phyloP scores from a whole-genome alignment of 768 basidiomycete genomes.

The Serendipita sp. region DNA sequence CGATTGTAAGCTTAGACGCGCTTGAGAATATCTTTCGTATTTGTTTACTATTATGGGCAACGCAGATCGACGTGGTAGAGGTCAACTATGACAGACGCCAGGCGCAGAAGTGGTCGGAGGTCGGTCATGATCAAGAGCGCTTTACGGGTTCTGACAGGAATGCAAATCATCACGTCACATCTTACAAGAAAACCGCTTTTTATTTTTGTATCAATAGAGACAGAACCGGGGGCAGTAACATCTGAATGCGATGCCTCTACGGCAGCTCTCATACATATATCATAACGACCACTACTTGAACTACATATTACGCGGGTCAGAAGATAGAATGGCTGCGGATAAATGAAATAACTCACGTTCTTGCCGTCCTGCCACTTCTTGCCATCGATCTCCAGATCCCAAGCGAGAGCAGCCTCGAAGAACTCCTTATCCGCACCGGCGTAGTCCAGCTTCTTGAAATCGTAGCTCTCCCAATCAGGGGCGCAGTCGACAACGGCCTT shows the following conservation, averaged over 20 bases:
- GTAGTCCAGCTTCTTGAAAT: slow-evolving; percentile 55
- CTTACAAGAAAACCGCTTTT: too few species aligned
- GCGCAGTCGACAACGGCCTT: slow-evolving; percentile 59
- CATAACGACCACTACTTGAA: neutral
- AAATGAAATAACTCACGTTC: slow-evolving; percentile 43
- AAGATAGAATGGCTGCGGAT: neutral
- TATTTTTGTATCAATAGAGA: too few species aligned
- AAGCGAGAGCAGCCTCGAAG: slow-evolving; percentile 85
- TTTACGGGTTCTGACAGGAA: too few species aligned
- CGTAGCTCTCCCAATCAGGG: slow-evolving; percentile 86
- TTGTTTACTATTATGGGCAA: neutral
- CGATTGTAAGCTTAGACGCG: neutral
- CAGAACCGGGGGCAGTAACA: too few species aligned
- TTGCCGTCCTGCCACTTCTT: slow-evolving; percentile 87
- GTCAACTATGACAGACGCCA: neutral
- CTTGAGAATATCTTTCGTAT: neutral
- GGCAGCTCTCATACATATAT: too few species aligned
- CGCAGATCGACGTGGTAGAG: neutral
- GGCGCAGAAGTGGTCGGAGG: too few species aligned
- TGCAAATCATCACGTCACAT: too few species aligned
- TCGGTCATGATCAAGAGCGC: too few species aligned
- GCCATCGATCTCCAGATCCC: slow-evolving; percentile 80
- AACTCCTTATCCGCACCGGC: slow-evolving; percentile 50
- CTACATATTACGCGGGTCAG: neutral
- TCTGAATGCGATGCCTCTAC: too few species aligned